These are phyloP conservation scores for Nothomitra cinnamomea DNA, from an alignment of 2,329 filamentous ascomycete genomes.

Conservation along the genomic window DNA sequence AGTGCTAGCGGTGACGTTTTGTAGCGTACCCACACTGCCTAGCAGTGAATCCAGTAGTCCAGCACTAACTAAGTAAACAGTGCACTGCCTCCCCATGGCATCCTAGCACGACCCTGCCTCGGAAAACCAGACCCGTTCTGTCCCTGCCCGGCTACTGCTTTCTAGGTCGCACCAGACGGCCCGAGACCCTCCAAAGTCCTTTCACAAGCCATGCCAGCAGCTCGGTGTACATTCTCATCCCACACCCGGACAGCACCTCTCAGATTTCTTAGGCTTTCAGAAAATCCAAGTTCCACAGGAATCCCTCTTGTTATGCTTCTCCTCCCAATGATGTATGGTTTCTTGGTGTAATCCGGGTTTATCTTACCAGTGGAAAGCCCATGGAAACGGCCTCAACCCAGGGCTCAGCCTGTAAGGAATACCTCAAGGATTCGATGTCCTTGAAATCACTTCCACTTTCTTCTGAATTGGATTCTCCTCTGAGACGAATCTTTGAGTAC, in stretches of 20 bases:
- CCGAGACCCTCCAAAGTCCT: too few species aligned
- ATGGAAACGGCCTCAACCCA: conserved; percentile 93
- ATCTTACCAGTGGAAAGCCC: conserved; percentile 97
- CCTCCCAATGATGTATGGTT: conserved; percentile 96
- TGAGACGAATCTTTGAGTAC: conserved; percentile 74
- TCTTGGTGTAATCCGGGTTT: conserved; percentile 93
- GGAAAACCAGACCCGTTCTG: too few species aligned
- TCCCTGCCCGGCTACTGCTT: too few species aligned
- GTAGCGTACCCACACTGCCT: too few species aligned
- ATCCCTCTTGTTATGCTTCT: conserved; percentile 65
- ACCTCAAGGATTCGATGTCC: conserved; percentile 69
- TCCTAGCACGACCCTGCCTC: too few species aligned
- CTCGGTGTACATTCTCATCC: too few species aligned
- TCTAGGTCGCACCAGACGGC: too few species aligned
- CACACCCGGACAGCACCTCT: conserved; percentile 2
- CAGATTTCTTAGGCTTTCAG: conserved; percentile 29
- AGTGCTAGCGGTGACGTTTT: too few species aligned
- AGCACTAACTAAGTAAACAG: too few species aligned
- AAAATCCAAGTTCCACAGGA: conserved; percentile 62
- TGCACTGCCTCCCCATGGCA: too few species aligned
- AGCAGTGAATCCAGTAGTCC: too few species aligned
- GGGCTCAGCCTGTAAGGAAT: conserved; percentile 89
- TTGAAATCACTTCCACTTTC: conserved; percentile 80
- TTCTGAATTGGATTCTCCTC: conserved; percentile 71
- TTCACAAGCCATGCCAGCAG: too few species aligned